Conservation (phyloP, 1,284 basidiomycete genomes). For the Naganishia sp. region DNA sequence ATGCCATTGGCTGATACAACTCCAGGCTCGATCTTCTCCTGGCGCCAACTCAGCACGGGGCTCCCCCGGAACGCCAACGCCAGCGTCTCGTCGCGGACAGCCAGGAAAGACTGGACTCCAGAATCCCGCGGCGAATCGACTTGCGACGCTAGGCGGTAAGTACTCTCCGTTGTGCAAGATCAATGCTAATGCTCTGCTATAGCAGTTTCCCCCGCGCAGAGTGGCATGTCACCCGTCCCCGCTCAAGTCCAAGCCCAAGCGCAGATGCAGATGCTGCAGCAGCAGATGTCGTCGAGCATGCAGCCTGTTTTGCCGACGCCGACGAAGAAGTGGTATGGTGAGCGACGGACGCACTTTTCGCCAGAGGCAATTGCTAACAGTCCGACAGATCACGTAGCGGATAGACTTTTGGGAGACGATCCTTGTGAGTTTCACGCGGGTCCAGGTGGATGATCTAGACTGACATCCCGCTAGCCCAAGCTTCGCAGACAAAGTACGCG, state of each 20-base stretch:
- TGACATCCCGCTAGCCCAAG: constrained; percentile 43
- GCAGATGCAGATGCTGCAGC: constrained; percentile 43
- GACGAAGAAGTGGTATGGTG: constrained; percentile 72
- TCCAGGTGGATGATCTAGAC: constrained; percentile 33
- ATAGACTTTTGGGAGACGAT: constrained; percentile 81
- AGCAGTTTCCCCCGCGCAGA: constrained; percentile 1
- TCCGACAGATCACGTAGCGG: constrained; percentile 70
- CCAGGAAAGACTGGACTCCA: not conserved
- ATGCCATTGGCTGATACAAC: not conserved
- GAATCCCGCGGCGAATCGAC: not conserved
- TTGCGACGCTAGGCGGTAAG: constrained; percentile 35
- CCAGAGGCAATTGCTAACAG: not conserved
- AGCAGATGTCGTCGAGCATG: constrained; percentile 43
- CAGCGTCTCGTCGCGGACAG: constrained; percentile 17
- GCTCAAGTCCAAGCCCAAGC: constrained; percentile 37
- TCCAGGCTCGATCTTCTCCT: constrained; percentile 18
- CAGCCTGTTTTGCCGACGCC: constrained; percentile 59
- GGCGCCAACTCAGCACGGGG: constrained; percentile 11
- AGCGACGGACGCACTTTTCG: not conserved
- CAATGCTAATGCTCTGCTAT: not conserved
- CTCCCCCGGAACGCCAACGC: constrained; percentile 25
- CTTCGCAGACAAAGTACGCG: constrained; percentile 69
- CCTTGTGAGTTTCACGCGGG: constrained; percentile 58
- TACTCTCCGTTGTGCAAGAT: not conserved
- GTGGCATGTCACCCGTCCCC: constrained; percentile 37